Conservation (phyloP, 1,139 yeast species). For the Pneumocystis carinii region DNA sequence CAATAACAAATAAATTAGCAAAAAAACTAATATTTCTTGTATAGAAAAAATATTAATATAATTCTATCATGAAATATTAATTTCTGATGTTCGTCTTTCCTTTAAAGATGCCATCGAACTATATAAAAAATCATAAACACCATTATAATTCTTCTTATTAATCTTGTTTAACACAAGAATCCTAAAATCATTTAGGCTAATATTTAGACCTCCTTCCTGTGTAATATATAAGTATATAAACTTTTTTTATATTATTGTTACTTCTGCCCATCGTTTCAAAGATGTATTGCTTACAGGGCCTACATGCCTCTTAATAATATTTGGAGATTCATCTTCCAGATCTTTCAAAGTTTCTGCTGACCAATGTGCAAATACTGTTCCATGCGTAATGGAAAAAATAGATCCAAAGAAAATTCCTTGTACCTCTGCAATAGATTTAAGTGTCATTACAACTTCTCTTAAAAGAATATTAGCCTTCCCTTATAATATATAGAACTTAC, state of each 20-base stretch:
- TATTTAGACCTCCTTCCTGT: constrained; percentile 3
- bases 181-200: constrained; percentile 4
- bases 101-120: constrained; percentile 8
- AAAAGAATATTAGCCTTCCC: not conserved
- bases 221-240: not conserved
- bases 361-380: constrained; percentile 39
- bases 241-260: not conserved
- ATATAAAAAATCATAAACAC: constrained; percentile 8
- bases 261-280: constrained; percentile 4
- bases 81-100: not conserved
- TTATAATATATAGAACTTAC: not conserved
- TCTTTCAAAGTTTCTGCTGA: constrained; percentile 33
- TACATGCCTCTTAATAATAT: constrained; percentile 27
- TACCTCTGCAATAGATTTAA: not conserved
- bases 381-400: constrained; percentile 38
- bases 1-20: not conserved
- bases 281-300: constrained; percentile 25
- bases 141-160: constrained; percentile 4
- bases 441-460: not conserved
- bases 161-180: constrained; percentile 4
- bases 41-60: not conserved
- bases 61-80: not conserved
- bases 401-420: constrained; percentile 20
- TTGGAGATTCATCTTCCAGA: constrained; percentile 31
- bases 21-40: not conserved